phyloP scores from a whole-genome alignment of 2,329 filamentous ascomycete genomes.

The Hypoxylon sp. region DNA sequence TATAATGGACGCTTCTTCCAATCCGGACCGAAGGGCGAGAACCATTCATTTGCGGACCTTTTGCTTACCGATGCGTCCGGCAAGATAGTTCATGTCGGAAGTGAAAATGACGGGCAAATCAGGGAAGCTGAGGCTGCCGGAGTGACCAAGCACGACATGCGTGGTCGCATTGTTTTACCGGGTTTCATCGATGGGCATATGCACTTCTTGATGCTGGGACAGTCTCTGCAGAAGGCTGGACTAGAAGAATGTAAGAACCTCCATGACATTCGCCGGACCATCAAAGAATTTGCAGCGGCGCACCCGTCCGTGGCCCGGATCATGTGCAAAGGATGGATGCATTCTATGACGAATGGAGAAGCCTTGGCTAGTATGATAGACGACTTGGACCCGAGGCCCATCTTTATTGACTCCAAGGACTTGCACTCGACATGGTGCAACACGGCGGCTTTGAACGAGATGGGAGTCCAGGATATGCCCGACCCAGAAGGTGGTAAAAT shows the following conservation, averaged over 20 bases:
- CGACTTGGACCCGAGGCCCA: conserved; percentile 65
- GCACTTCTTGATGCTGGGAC: conserved; percentile 69
- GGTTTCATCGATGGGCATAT: conserved; percentile 72
- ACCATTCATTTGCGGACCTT: conserved; percentile 56
- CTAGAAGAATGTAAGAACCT: conserved; percentile 64
- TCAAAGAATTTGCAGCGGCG: conserved; percentile 61
- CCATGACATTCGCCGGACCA: conserved; percentile 64
- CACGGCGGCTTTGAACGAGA: conserved; percentile 65
- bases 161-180: conserved; percentile 63
- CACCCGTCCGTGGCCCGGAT: conserved; percentile 64
- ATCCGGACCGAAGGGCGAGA: conserved; percentile 53
- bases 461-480: conserved; percentile 63
- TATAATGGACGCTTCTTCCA: conserved; percentile 73
- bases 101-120: conserved; percentile 53
- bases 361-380: conserved; percentile 67
- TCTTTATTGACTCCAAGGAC: conserved; percentile 71
- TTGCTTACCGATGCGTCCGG: conserved; percentile 56
- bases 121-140: conserved; percentile 48
- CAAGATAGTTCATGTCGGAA: conserved; percentile 57
- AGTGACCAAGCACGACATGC: conserved; percentile 55
- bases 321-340: conserved; percentile 70
- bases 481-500: conserved; percentile 68
- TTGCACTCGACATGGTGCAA: conserved; percentile 71
- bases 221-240: conserved; percentile 66
- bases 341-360: conserved; percentile 66